Evolutionary conservation across 2,329 filamentous ascomycete genomes (phyloP), one percentile per base, ranked within the genome.

Genomic region (Neonectria hederae): DNA sequence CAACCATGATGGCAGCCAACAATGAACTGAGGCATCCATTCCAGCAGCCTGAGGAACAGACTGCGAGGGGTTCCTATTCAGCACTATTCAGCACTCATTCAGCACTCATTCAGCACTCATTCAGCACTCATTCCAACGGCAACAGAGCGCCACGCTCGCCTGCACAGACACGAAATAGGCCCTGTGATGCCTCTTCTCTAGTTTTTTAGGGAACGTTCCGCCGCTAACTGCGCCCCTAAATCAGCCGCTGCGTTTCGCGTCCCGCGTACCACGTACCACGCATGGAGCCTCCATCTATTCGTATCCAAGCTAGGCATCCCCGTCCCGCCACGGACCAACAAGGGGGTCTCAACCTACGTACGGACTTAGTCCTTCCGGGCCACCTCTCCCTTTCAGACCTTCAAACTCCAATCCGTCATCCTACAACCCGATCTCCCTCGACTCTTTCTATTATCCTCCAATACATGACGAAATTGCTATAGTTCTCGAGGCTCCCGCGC

Each of bases 341-440:
- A 32, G 30, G 48, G 45, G 28, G 51, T 38, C 45, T 49, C 55
- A 38, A 43, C 54, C 22, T 22, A 35, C 42, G 38, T 11, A 32
- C 45, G 52, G 54, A 38, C 59, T 51, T 43, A 40, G 52, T 38
- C 45, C 48, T 49, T 58, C 52, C 46, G 54, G 48, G 59, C 65
- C 63, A 65, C 64, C 61, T 66, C 55, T 64, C 56, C 63, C 59
- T 62, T 58, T 63, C 59, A 46, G 51, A 58, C 46, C 45, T 60
- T 53, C 48, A 52, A 48, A 43, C 48, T 55, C 54, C 26, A 42
- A 19, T 42, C 35, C 3, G 42, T 43, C 49, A n/a, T n/a, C 42
- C 56, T 51, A 26, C 45, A 65, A 54, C 38, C 52, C 49, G 38
- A 21, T 53, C 32, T 54, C 42, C 40, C 54, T 65, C 51, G n/a